Evolutionary conservation across 1,284 basidiomycete species (phyloP).

Genomic region (Phlebopus sp.): DNA sequence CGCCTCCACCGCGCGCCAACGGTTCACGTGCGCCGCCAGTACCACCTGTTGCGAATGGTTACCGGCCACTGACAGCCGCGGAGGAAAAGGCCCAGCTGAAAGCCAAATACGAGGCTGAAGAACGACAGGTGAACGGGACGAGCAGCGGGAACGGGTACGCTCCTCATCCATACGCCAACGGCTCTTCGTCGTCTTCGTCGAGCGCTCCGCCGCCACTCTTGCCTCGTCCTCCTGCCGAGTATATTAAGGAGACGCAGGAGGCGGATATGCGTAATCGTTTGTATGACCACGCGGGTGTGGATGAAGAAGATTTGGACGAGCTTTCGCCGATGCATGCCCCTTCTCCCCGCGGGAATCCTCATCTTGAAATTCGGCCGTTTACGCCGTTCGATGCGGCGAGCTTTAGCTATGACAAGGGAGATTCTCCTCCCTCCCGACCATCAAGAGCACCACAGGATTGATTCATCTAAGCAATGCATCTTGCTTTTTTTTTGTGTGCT

Average conservation of each 20-base stretch:
- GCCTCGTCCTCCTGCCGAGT: constrained; percentile 71
- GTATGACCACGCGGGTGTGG: constrained; percentile 15
- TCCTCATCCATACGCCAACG: constrained; percentile 16
- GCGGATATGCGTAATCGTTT: constrained; percentile 54
- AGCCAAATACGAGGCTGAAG: constrained; percentile 61
- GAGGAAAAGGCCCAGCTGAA: constrained; percentile 73
- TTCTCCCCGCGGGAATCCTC: constrained; percentile 14
- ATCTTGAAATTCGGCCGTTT: constrained; percentile 40
- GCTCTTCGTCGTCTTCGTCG: constrained; percentile 12
- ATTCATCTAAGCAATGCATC: not conserved
- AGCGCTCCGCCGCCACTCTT: constrained; percentile 59
- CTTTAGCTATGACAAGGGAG: constrained; percentile 23
- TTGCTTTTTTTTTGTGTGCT: not conserved
- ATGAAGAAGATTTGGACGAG: constrained; percentile 16
- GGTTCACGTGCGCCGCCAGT: constrained; percentile 21
- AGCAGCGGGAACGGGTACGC: constrained; percentile 11
- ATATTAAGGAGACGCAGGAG: constrained; percentile 74
- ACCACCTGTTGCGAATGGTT: constrained; percentile 17
- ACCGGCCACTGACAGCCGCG: constrained; percentile 56
- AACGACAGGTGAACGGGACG: constrained; percentile 23
- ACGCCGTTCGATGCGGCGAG: constrained; percentile 42
- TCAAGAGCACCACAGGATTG: constrained; percentile 5
- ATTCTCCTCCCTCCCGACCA: constrained; percentile 4
- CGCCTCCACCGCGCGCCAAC: constrained; percentile 27
- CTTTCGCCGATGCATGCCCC: constrained; percentile 26